Evolutionary conservation across 306 rosid genomes (phyloP), one percentile per base, ranked within the genome.

Genomic region (Leucaena leucocephala): DNA sequence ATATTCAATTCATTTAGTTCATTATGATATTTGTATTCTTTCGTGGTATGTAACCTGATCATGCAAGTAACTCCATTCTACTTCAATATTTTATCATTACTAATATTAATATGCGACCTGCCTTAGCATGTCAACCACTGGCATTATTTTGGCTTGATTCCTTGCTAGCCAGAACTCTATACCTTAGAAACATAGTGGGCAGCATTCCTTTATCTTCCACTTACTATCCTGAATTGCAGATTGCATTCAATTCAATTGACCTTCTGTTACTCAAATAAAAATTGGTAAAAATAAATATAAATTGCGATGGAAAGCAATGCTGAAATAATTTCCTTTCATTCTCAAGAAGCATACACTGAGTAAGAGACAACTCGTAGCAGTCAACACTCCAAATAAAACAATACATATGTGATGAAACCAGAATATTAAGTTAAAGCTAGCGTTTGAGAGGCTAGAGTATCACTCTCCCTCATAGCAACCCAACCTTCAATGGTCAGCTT

Each of bases 31-130:
- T 64, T 50, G 11, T 42, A 14, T 63, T 71, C 62, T 55, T 21
- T 40, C 74, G 12, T 63, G 62, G 34, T 76, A 45, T 48, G 58
- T 9, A 6, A 7, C 35, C 49, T 59, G 64, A 16, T 81, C 62
- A n/a, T 55, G 5, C 5, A 8, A 55, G 4, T 35, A 9, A 57
- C 2, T 57, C 35, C 35, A 19, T 57, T 57, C 6, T 55, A 55
- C 62, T 55, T 19, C 12, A 6, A 55, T 55, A n/a, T 16, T 19
- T 55, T 57, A 9, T 14, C 63, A 19, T 21, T 19, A 21, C 10
- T 3, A 21, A 8, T 16, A 19, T 8, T 8, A 57, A 8, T 8
- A 21, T 2, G 13, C 0, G 35, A 21, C n/a, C 58, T 76, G 62
- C 48, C 40, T 48, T 55, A 46, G 68, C 14, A 7, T 65, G 52